Conservation (phyloP, 1,139 yeast species). For the Sugiyamaella neomexicana region DNA sequence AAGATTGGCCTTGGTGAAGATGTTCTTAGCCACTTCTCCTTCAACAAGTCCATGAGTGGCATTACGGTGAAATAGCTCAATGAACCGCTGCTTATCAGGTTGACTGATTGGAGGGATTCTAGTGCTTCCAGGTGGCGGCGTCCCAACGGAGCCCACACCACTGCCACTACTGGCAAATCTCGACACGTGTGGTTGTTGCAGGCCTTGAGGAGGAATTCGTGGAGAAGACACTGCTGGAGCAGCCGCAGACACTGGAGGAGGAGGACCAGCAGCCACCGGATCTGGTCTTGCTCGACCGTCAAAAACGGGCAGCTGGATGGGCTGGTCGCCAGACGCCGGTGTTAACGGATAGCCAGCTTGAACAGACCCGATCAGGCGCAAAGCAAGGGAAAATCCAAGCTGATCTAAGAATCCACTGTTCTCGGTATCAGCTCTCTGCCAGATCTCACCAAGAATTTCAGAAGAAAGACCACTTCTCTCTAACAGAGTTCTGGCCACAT, state of each 20-base stretch:
- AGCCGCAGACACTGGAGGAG: constrained; percentile 26
- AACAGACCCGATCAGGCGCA: constrained; percentile 86
- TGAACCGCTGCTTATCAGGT: constrained; percentile 67
- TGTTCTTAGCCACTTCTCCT: constrained; percentile 78
- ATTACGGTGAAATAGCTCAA: constrained; percentile 71
- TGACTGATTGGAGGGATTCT: constrained; percentile 63
- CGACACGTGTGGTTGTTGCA: constrained; percentile 24
- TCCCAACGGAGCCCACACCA: constrained; percentile 3
- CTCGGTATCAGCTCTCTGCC: constrained; percentile 87
- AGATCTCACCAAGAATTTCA: constrained; percentile 77
- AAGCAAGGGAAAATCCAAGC: constrained; percentile 77
- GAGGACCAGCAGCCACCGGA: constrained; percentile 7
- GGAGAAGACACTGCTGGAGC: constrained; percentile 26
- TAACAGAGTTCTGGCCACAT: constrained; percentile 78
- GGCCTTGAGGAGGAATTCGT: constrained; percentile 21
- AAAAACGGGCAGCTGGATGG: constrained; percentile 51
- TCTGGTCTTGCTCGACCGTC: constrained; percentile 32
- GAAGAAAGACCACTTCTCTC: constrained; percentile 87
- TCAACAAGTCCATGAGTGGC: constrained; percentile 58
- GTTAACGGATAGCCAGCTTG: constrained; percentile 68
- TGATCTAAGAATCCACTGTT: constrained; percentile 85
- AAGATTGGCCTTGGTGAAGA: constrained; percentile 83
- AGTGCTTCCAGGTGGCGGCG: constrained; percentile 23
- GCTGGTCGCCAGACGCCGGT: constrained; percentile 50
- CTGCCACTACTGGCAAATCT: constrained; percentile 17